Evolutionary conservation across 2,329 filamentous ascomycete genomes (phyloP).

Genomic region (Chrysosporium keratinophilum): DNA sequence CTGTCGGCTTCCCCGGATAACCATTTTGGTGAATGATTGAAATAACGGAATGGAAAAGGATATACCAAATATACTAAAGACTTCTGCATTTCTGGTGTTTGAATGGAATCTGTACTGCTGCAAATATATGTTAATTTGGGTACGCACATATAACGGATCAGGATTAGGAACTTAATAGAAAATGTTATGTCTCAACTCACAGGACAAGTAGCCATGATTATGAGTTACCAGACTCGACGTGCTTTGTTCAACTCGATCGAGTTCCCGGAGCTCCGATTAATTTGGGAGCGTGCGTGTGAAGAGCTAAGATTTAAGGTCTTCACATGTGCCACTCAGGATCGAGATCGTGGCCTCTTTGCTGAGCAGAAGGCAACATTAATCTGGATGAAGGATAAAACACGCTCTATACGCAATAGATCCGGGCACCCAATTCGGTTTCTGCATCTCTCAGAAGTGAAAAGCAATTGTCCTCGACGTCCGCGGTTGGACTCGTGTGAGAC

Average conservation of each 20-base stretch:
- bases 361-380: conserved; percentile 1
- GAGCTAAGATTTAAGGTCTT: background rate
- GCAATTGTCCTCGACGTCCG: background rate
- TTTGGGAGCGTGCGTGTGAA: conserved; percentile 8
- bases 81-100: too few relatives aligned
- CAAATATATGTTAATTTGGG: too few relatives aligned
- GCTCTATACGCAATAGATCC: background rate
- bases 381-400: background rate
- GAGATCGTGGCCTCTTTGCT: conserved; percentile 7
- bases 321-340: conserved; percentile 8
- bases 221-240: too few relatives aligned
- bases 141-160: too few relatives aligned
- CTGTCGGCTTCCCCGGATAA: too few relatives aligned
- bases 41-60: too few relatives aligned
- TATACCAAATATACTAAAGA: too few relatives aligned
- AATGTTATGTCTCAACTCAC: too few relatives aligned
- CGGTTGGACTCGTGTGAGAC: background rate
- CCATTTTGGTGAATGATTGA: background rate
- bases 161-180: too few relatives aligned
- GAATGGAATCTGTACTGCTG: too few relatives aligned
- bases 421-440: background rate
- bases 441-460: background rate
- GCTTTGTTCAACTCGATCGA: background rate
- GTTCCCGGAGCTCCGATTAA: background rate
- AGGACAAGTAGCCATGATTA: too few relatives aligned